These are phyloP conservation scores for Cryphonectria japonica DNA, from an alignment of 2,329 filamentous ascomycete genomes.

Conservation along the genomic window DNA sequence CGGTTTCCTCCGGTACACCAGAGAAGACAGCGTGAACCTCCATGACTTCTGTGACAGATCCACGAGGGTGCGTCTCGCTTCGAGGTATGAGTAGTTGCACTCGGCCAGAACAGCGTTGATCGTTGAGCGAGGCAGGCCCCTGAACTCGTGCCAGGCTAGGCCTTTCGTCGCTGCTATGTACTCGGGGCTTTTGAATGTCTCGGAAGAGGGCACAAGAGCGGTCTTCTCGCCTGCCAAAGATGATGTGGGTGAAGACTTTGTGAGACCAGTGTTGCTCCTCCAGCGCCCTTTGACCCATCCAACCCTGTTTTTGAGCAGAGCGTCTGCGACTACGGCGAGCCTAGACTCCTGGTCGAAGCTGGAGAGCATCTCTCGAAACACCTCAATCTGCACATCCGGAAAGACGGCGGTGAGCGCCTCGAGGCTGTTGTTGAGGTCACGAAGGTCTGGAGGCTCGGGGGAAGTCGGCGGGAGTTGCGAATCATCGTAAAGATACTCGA, in stretches of 20 bases:
- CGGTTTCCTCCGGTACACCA: slow-evolving; percentile 66
- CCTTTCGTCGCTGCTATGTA: slow-evolving; percentile 72
- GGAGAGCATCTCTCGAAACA: slow-evolving; percentile 79
- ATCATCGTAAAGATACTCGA: slow-evolving; percentile 60
- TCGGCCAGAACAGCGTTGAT: slow-evolving; percentile 81
- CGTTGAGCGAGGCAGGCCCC: slow-evolving; percentile 71
- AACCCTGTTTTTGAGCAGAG: slow-evolving; percentile 71
- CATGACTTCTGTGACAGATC: slow-evolving; percentile 74
- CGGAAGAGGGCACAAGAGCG: slow-evolving; percentile 55
- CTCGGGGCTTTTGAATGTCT: slow-evolving; percentile 67
- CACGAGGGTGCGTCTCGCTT: slow-evolving; percentile 71
- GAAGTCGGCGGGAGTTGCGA: slow-evolving; percentile 53
- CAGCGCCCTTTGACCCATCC: slow-evolving; percentile 73
- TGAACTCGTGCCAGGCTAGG: slow-evolving; percentile 76
- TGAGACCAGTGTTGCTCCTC: slow-evolving; percentile 47
- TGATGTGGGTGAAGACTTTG: slow-evolving; percentile 27
- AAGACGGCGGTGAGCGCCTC: slow-evolving; percentile 73
- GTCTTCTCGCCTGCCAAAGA: background rate
- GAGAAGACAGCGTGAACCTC: slow-evolving; percentile 72
- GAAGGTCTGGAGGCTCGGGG: slow-evolving; percentile 63
- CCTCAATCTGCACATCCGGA: slow-evolving; percentile 79
- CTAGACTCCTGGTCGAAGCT: slow-evolving; percentile 77
- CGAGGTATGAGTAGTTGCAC: slow-evolving; percentile 77
- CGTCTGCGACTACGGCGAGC: slow-evolving; percentile 76
- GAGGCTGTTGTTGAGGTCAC: slow-evolving; percentile 71